Evolutionary conservation across 2,329 filamentous ascomycete genomes (phyloP).

Genomic region (Phaeophleospora eucalypticola): DNA sequence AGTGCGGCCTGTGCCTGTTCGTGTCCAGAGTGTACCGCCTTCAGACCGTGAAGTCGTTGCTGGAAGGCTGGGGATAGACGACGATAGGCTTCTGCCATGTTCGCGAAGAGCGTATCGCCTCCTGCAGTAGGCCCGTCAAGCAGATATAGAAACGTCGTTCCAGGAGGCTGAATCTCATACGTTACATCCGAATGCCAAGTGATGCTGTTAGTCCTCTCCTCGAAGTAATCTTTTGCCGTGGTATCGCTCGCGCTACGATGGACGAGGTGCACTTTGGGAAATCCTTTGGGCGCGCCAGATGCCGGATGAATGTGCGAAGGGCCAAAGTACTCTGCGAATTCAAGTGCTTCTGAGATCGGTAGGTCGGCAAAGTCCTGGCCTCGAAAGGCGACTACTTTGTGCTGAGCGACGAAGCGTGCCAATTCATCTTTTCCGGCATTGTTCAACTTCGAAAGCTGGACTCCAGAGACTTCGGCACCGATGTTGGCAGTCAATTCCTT

Average conservation of each 20-base stretch:
- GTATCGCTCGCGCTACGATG: constrained; percentile 66
- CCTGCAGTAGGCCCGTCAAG: constrained; percentile 77
- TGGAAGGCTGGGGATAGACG: constrained; percentile 75
- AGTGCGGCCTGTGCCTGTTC: constrained; percentile 72
- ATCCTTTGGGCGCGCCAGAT: constrained; percentile 67
- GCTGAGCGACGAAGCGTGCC: constrained; percentile 68
- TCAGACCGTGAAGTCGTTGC: constrained; percentile 73
- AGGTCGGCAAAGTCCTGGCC: constrained; percentile 64
- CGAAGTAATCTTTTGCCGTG: constrained; percentile 58
- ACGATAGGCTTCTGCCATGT: constrained; percentile 76
- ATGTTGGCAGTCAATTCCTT: constrained; percentile 67
- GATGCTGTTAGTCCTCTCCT: constrained; percentile 65
- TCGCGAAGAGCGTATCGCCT: constrained; percentile 76
- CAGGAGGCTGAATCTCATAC: constrained; percentile 73
- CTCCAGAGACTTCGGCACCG: constrained; percentile 65
- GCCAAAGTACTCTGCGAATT: constrained; percentile 72
- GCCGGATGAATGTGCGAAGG: constrained; percentile 79
- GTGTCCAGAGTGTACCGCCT: constrained; percentile 72
- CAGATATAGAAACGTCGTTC: constrained; percentile 83
- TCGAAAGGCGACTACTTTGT: constrained; percentile 75
- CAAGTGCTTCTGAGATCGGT: constrained; percentile 64
- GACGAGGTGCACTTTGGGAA: constrained; percentile 73
- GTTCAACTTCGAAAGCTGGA: constrained; percentile 66
- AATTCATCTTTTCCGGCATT: constrained; percentile 71
- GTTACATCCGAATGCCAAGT: constrained; percentile 82